Evolutionary conservation across 139 green algal genomes (phyloP), one percentile per base, ranked within the genome.

Genomic region (Diplosphaera chodatii): DNA sequence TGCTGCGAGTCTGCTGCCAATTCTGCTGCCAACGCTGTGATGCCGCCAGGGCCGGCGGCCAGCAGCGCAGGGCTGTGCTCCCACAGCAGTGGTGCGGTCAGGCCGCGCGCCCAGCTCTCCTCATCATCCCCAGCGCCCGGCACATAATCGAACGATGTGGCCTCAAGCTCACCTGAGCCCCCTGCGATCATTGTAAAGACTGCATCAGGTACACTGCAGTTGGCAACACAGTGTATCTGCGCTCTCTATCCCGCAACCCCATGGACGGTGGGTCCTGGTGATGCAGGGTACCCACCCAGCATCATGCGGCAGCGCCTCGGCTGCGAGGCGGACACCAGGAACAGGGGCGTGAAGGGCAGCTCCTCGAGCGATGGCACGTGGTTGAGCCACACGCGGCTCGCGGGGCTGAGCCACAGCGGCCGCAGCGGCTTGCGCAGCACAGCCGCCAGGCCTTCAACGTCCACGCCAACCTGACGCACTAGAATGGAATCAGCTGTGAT

Each of bases 51-150:
- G 0, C 91, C 88, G 2, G 82, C 83, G 21, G 65, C 63, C 40
- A 93, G 70, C 75, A 93, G 80, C 40, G 72, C 59, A 28, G 81
- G 32, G n/a, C 67, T 23, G 59, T 93, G 74, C 31, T 55, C 62
- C 88, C 87, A 96, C 56, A 97, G 87, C 29, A 94, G 67, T 0
- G 41, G 65, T 0, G 92, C 89, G 0, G 82, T 94, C 6, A 98
- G 85, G 1, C 93, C 93, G 4, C 22, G 22, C 0, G 91, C 87
- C 94, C 94, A 99, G 55, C 76, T 91, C 80, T 98, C 95, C 82
- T 99, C 93, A 67, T 99, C 95, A 74, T 99, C 95, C 1, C 85
- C 95, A 0, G 93, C 95, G 0, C 95, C 94, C 1, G 89, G 84
- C 40, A 95, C 79, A 80, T 97, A 96, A 22, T 80, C 69, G 68